These are phyloP conservation scores for Abrus precatorius DNA, from an alignment of 306 rosid species.

Conservation along the genomic window DNA sequence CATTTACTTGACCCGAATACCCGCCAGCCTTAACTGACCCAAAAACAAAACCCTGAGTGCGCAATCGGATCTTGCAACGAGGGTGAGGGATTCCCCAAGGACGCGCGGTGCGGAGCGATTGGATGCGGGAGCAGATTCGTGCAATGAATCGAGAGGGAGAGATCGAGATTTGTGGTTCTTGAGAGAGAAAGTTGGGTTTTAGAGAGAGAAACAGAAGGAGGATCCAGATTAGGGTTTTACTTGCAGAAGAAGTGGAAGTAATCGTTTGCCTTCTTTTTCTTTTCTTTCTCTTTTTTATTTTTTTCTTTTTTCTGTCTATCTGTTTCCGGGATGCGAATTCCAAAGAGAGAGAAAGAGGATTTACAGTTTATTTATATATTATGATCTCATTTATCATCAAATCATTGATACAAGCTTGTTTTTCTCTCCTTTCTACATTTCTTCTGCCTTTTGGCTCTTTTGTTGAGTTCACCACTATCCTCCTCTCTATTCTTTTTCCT, in stretches of 20 bases:
- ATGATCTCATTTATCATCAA: not conserved
- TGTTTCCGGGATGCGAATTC: not conserved
- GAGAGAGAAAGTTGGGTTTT: conserved; percentile 41
- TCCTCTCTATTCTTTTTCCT: not conserved
- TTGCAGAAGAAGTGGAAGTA: conserved; percentile 54
- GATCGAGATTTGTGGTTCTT: conserved; percentile 49
- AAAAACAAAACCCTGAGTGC: conserved; percentile 45
- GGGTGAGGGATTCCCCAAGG: not conserved
- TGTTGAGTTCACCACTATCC: not conserved
- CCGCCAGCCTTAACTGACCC: conserved; percentile 82
- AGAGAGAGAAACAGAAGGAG: conserved; percentile 20
- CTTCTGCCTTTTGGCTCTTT: not conserved
- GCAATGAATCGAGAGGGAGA: conserved; percentile 19
- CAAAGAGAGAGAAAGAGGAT: conserved; percentile 1
- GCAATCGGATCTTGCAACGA: conserved; percentile 54
- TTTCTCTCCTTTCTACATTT: not conserved
- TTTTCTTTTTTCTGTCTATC: not conserved
- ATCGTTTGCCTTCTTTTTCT: conserved; percentile 38
- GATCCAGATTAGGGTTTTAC: conserved; percentile 85
- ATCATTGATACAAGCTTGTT: not conserved
- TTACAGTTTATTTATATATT: not conserved
- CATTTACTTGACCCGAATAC: conserved; percentile 71
- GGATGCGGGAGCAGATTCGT: conserved; percentile 39
- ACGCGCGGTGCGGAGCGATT: conserved; percentile 38
- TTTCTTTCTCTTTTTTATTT: not conserved